Evolutionary conservation across 257 asterid genomes (phyloP).

Genomic region (Nicotiana otophora): DNA sequence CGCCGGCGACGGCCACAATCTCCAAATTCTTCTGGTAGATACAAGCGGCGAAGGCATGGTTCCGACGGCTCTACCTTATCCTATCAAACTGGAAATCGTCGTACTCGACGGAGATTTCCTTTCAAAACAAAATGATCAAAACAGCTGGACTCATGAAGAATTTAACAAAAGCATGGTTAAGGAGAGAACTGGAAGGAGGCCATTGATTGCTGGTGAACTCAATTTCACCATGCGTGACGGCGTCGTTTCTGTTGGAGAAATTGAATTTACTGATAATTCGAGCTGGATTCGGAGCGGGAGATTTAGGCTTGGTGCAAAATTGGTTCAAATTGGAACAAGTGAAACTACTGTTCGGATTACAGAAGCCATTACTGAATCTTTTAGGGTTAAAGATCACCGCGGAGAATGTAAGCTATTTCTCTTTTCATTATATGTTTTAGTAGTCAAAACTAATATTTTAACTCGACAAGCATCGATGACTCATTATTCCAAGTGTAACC

Average conservation of each 20-base stretch:
- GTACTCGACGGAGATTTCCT: constrained; percentile 68
- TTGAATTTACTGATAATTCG: constrained; percentile 68
- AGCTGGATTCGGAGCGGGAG: constrained; percentile 68
- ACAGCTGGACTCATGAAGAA: constrained; percentile 30
- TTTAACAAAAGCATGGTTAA: constrained; percentile 34
- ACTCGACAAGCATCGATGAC: background rate
- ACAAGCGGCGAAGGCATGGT: background rate
- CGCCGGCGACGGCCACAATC: constrained; percentile 32
- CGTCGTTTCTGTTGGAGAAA: constrained; percentile 36
- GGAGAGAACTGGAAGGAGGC: constrained; percentile 63
- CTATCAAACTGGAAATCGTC: constrained; percentile 45
- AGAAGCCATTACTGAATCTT: constrained; percentile 57
- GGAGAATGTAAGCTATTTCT: constrained; percentile 56
- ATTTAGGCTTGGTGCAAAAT: constrained; percentile 62
- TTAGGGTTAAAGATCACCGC: constrained; percentile 70
- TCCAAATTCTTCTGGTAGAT: constrained; percentile 41
- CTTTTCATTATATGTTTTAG: background rate
- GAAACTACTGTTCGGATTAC: constrained; percentile 15
- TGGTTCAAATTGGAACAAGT: constrained; percentile 17
- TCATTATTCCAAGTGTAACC: background rate
- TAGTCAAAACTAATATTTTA: background rate
- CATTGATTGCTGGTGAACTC: constrained; percentile 52
- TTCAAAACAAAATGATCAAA: background rate
- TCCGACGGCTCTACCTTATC: constrained; percentile 22
- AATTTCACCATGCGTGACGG: constrained; percentile 46